A percentile compares a stretch with the other conserved stretches of the same genome.
These are phyloP conservation scores for Coffea canephora DNA, from an alignment of 257 asterid species.

Conservation along the genomic window DNA sequence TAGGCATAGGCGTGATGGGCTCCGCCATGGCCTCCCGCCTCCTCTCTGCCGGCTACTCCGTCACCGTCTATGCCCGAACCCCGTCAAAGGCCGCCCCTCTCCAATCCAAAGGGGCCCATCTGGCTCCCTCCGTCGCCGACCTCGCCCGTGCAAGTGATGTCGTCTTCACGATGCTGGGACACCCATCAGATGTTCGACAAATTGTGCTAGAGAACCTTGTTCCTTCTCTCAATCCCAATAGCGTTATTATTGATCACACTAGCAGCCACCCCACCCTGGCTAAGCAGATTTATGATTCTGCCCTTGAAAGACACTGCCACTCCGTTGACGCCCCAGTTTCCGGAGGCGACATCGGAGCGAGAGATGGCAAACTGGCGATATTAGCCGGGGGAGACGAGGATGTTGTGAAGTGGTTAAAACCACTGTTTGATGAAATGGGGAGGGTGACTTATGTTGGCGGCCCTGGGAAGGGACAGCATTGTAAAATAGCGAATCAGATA, in stretches of 20 bases:
- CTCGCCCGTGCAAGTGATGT: slow-evolving; percentile 54
- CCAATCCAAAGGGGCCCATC: slow-evolving; percentile 66
- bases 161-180: slow-evolving; percentile 77
- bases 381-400: slow-evolving; percentile 64
- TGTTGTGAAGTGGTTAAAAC: slow-evolving; percentile 69
- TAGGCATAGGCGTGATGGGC: slow-evolving; percentile 94
- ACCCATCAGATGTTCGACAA: slow-evolving; percentile 83
- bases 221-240: slow-evolving; percentile 46
- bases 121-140: slow-evolving; percentile 45
- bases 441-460: slow-evolving; percentile 59
- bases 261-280: slow-evolving; percentile 78
- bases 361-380: slow-evolving; percentile 63
- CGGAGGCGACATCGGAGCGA: slow-evolving; percentile 84
- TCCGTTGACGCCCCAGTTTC: slow-evolving; percentile 86
- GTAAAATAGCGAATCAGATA: slow-evolving; percentile 83
- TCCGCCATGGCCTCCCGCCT: slow-evolving; percentile 82
- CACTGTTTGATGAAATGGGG: slow-evolving; percentile 67
- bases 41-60: slow-evolving; percentile 67
- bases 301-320: slow-evolving; percentile 42
- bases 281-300: slow-evolving; percentile 38
- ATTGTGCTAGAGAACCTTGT: slow-evolving; percentile 53
- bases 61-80: slow-evolving; percentile 67
- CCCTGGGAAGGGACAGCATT: slow-evolving; percentile 80
- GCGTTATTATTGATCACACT: slow-evolving; percentile 70
- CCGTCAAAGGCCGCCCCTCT: slow-evolving; percentile 56